A percentile compares a stretch with the other conserved stretches of the same genome.
These are phyloP conservation scores for Monilinia polystroma DNA, from an alignment of 2,329 filamentous ascomycete species.

Conservation along the genomic window DNA sequence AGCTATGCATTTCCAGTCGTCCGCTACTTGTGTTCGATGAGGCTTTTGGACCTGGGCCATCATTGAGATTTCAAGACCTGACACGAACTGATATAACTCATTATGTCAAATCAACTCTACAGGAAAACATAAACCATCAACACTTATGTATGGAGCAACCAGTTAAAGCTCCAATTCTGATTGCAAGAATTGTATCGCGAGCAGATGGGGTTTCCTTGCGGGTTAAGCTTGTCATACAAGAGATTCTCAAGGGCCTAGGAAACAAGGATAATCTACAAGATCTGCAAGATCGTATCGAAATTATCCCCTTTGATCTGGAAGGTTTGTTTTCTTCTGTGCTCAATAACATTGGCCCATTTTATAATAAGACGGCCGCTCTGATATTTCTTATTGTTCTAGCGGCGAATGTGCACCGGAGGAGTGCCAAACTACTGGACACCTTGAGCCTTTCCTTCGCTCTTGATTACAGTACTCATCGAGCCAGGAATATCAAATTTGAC, in stretches of 20 bases:
- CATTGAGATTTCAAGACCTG: conserved; percentile 21
- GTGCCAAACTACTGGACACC: neutral
- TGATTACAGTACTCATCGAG: neutral
- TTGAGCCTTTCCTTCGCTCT: conserved; percentile 2
- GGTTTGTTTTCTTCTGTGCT: conserved; percentile 31
- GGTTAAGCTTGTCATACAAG: conserved; percentile 24
- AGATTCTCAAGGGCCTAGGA: conserved; percentile 18
- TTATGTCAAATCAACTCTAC: conserved; percentile 5
- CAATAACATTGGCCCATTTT: conserved; percentile 26
- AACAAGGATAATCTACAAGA: conserved; percentile 28
- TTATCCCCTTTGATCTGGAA: conserved; percentile 32
- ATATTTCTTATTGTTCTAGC: conserved; percentile 6
- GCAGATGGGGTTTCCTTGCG: conserved; percentile 27
- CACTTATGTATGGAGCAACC: neutral
- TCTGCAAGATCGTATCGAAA: conserved; percentile 28
- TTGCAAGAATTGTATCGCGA: conserved; percentile 11
- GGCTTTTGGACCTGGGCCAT: conserved; percentile 5
- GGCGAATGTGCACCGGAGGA: neutral
- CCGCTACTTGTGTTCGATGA: conserved; percentile 22
- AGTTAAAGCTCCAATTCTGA: neutral
- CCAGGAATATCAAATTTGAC: neutral
- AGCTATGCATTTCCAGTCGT: conserved; percentile 24
- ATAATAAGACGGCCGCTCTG: conserved; percentile 6
- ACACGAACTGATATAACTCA: conserved; percentile 18
- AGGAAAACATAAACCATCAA: neutral